Percentiles rank a stretch among this genome's conserved stretches.
These are phyloP conservation scores for Edaphochlamys debaryana DNA, from an alignment of 139 green algal species.

Conservation along the genomic window DNA sequence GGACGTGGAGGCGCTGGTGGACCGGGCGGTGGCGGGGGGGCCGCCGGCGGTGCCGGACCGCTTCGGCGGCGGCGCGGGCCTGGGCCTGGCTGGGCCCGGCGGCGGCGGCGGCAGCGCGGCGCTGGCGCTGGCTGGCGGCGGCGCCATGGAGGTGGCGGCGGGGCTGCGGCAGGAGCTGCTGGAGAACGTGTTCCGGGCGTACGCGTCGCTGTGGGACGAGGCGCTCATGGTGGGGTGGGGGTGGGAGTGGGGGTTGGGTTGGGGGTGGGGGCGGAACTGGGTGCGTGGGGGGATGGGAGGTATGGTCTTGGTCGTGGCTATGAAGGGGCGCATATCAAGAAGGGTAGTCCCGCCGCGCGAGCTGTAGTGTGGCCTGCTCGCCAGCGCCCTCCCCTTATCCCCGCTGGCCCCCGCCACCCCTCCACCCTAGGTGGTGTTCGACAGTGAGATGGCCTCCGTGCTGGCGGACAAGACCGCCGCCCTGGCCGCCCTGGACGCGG, in stretches of 20 bases:
- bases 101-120: background rate
- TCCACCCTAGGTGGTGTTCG: constrained; percentile 10
- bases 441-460: constrained; percentile 33
- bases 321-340: too few species aligned
- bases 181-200: constrained; percentile 45
- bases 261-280: background rate
- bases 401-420: background rate
- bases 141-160: background rate
- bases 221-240: constrained; percentile 35
- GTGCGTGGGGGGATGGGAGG: background rate
- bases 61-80: background rate
- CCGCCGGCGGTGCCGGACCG: background rate
- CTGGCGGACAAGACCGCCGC: constrained; percentile 35
- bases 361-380: too few species aligned
- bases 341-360: too few species aligned
- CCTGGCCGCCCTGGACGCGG: constrained; percentile 30
- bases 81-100: background rate
- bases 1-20: constrained; percentile 35
- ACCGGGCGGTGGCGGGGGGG: background rate
- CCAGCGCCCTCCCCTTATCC: too few species aligned
- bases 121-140: constrained; percentile 1
- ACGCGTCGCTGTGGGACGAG: constrained; percentile 58
- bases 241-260: background rate
- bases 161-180: constrained; percentile 46
- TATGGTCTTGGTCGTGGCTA: background rate